phyloP scores from a whole-genome alignment of 106 monocot genomes.

The Dioscorea zingiberensis region DNA sequence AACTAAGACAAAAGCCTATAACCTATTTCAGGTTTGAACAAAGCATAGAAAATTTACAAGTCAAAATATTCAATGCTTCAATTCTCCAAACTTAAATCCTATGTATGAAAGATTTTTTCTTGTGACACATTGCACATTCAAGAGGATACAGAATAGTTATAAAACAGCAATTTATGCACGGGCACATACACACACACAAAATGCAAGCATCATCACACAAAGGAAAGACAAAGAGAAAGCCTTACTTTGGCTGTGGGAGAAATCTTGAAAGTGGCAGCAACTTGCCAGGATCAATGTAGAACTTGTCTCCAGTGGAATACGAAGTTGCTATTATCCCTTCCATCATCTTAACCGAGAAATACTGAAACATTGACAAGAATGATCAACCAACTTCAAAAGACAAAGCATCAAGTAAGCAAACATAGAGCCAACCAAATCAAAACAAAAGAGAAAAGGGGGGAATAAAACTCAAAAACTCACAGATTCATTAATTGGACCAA shows the following conservation, averaged over 20 bases:
- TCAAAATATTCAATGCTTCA: too few species aligned
- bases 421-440: not conserved
- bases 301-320: slow-evolving; percentile 70
- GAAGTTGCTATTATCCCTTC: slow-evolving; percentile 81
- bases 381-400: slow-evolving; percentile 2
- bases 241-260: slow-evolving; percentile 89
- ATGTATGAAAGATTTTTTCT: too few species aligned
- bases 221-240: not conserved
- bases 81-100: too few species aligned
- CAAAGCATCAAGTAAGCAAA: not conserved
- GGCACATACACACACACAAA: not conserved
- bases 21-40: too few species aligned
- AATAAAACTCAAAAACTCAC: slow-evolving; percentile 24
- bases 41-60: too few species aligned
- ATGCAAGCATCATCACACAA: not conserved
- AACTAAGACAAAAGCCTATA: too few species aligned
- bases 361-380: slow-evolving; percentile 30
- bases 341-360: slow-evolving; percentile 88
- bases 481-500: slow-evolving; percentile 95
- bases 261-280: slow-evolving; percentile 73
- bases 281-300: slow-evolving; percentile 86
- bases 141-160: too few species aligned
- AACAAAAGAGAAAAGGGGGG: not conserved
- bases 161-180: too few species aligned
- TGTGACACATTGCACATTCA: too few species aligned